phyloP scores from a whole-genome alignment of 495 filamentous ascomycete species.

The Recurvomyces mirabilis region DNA sequence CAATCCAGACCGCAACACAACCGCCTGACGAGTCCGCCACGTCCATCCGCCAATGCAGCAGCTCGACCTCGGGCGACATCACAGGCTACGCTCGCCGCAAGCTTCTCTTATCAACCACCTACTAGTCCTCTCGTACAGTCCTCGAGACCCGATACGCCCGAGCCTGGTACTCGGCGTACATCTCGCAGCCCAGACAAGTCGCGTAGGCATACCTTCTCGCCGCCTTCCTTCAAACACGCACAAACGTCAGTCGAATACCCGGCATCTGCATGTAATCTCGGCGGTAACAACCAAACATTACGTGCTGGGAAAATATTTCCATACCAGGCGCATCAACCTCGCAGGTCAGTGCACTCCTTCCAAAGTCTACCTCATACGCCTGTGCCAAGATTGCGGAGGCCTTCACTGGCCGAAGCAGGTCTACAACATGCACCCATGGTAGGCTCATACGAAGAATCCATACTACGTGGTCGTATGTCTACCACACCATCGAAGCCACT shows the following conservation, averaged over 20 bases:
- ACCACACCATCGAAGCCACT: slow-evolving; percentile 89
- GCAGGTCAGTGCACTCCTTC: slow-evolving; percentile 56
- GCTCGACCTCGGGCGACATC: slow-evolving; percentile 45
- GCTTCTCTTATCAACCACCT: slow-evolving; percentile 73
- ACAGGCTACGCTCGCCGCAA: slow-evolving; percentile 63
- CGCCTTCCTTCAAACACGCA: slow-evolving; percentile 40
- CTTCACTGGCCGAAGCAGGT: slow-evolving; percentile 70
- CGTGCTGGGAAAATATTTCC: slow-evolving; percentile 47
- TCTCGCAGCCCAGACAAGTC: slow-evolving; percentile 36
- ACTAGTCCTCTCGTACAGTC: slow-evolving; percentile 89
- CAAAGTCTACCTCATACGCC: slow-evolving; percentile 52
- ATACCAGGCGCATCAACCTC: slow-evolving; percentile 60
- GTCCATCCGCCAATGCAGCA: not conserved
- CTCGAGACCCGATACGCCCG: slow-evolving; percentile 62
- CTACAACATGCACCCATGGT: slow-evolving; percentile 89
- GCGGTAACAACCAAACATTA: slow-evolving; percentile 24
- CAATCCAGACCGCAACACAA: slow-evolving; percentile 9
- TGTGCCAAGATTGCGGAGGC: slow-evolving; percentile 48
- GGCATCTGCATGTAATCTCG: slow-evolving; percentile 21
- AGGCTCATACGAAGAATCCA: slow-evolving; percentile 95
- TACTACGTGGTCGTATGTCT: slow-evolving; percentile 90
- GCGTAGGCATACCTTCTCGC: slow-evolving; percentile 51
- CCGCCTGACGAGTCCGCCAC: not conserved
- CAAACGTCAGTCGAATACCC: slow-evolving; percentile 30
- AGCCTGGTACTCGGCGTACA: slow-evolving; percentile 25